These are phyloP conservation scores for Clarireedia hainanense DNA, from an alignment of 2,329 filamentous ascomycete genomes.

Conservation along the genomic window DNA sequence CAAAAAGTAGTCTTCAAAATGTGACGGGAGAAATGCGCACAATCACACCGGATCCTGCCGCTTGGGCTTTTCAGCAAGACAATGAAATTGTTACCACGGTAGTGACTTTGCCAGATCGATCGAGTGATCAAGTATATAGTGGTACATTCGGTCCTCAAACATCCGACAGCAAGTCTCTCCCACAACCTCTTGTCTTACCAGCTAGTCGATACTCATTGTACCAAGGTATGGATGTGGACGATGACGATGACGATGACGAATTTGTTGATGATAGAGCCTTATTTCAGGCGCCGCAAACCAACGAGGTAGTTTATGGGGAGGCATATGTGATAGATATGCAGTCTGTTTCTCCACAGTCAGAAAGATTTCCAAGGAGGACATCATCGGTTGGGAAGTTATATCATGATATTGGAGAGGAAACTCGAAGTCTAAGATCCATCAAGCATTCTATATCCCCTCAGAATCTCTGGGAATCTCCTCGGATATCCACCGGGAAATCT, in stretches of 20 bases:
- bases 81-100: constrained; percentile 18
- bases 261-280: constrained; percentile 9
- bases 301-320: constrained; percentile 21
- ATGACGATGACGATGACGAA: constrained; percentile 13
- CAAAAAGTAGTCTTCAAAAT: background rate
- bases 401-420: background rate
- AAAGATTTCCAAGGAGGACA: constrained; percentile 9
- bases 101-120: constrained; percentile 13
- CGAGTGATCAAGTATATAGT: background rate
- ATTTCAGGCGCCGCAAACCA: constrained; percentile 13
- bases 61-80: background rate
- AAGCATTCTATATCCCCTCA: constrained; percentile 15
- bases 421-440: background rate
- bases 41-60: background rate
- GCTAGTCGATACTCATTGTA: background rate
- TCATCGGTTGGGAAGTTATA: constrained; percentile 17
- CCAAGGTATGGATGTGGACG: background rate
- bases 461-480: constrained; percentile 6
- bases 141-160: constrained; percentile 7
- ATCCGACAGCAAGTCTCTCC: background rate
- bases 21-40: background rate
- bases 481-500: background rate
- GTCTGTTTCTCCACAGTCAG: constrained; percentile 11
- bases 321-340: constrained; percentile 27
- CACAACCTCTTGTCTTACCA: background rate